Conservation (phyloP, 116 monocot genomes). For the Dioscorea cayenensis region DNA sequence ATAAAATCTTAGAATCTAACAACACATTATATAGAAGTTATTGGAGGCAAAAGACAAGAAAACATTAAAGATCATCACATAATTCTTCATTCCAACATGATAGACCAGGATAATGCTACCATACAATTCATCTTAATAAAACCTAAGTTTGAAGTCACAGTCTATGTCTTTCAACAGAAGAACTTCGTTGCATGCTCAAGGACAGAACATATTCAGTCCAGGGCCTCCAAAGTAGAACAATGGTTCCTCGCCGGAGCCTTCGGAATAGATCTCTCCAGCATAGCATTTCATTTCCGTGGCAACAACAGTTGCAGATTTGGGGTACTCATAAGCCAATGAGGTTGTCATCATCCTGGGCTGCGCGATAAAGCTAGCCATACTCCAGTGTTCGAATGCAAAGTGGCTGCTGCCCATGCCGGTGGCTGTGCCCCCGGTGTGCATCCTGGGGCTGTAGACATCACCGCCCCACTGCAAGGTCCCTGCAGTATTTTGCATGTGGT, state of each 20-base stretch:
- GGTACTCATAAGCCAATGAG: slow-evolving; percentile 13
- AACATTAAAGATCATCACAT: no score
- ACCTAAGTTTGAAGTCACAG: no score
- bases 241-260: slow-evolving; percentile 12
- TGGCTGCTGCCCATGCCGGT: slow-evolving; percentile 25
- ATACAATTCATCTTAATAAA: no score
- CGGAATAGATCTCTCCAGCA: slow-evolving; percentile 14
- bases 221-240: slow-evolving; percentile 20
- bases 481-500: not conserved
- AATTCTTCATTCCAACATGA: no score
- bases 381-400: slow-evolving; percentile 11
- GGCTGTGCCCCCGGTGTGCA: slow-evolving; percentile 11
- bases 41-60: no score
- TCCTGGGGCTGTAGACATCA: slow-evolving; percentile 28
- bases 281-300: slow-evolving; percentile 13
- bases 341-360: slow-evolving; percentile 11
- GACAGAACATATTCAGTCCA: slow-evolving; percentile 7
- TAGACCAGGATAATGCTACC: no score
- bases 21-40: no score
- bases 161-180: no score
- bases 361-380: slow-evolving; percentile 5
- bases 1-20: no score
- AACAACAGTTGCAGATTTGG: slow-evolving; percentile 1
- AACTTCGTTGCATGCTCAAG: not conserved
- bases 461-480: slow-evolving; percentile 21